Evolutionary conservation across 1,284 basidiomycete species (phyloP).

Genomic region (Amylostereum areolatum): DNA sequence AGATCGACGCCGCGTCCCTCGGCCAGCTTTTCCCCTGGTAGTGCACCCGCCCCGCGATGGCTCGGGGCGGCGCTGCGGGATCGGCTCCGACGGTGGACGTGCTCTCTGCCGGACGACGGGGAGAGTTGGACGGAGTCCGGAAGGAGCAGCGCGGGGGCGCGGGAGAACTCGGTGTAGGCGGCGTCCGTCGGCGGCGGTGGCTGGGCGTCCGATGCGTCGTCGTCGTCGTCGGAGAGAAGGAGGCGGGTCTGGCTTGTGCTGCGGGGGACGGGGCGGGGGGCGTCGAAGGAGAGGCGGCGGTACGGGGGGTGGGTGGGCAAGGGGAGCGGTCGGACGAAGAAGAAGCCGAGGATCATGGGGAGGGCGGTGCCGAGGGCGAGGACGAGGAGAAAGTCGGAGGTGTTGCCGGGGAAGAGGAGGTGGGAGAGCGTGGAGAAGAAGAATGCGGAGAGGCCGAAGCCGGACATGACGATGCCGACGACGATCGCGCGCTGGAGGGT

Average conservation of each 20-base stretch:
- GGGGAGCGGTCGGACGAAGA: conserved; percentile 58
- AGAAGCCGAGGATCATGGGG: conserved; percentile 63
- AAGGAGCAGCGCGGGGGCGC: neutral
- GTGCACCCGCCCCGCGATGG: too few species aligned
- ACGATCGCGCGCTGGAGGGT: conserved; percentile 56
- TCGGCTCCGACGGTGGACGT: conserved; percentile 1
- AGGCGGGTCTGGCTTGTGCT: neutral
- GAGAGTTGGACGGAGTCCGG: conserved; percentile 13
- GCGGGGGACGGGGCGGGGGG: neutral
- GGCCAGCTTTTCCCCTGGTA: neutral
- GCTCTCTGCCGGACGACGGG: neutral
- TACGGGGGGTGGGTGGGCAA: conserved; percentile 21
- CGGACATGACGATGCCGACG: conserved; percentile 71
- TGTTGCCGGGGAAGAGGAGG: conserved; percentile 62
- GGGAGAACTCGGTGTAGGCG: conserved; percentile 14
- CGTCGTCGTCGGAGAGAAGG: neutral
- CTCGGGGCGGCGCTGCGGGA: neutral
- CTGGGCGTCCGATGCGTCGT: neutral
- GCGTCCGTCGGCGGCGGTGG: conserved; percentile 12
- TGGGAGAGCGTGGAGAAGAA: conserved; percentile 69
- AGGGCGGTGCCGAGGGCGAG: conserved; percentile 66
- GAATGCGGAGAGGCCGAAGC: conserved; percentile 83
- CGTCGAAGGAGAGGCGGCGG: conserved; percentile 3
- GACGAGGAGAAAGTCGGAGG: conserved; percentile 62
- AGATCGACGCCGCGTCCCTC: conserved; percentile 14